Percentiles rank a stretch among this genome's conserved stretches.
These are phyloP conservation scores for Daldinia bambusicola DNA, from an alignment of 495 filamentous ascomycete genomes.

Conservation along the genomic window DNA sequence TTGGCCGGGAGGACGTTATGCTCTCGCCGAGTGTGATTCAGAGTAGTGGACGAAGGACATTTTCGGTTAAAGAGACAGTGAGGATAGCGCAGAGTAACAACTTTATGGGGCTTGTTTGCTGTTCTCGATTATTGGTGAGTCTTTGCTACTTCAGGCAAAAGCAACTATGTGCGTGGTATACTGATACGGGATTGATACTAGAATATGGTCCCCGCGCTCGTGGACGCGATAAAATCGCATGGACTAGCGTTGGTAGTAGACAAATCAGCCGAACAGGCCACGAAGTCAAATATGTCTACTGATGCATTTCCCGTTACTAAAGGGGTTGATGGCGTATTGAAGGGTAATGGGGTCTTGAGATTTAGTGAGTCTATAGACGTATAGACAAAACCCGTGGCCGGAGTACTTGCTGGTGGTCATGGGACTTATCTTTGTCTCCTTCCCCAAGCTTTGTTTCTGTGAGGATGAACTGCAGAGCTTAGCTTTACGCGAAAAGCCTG, in stretches of 20 bases:
- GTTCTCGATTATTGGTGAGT: slow-evolving; percentile 81
- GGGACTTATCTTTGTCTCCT: neutral
- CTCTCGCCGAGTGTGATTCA: slow-evolving; percentile 55
- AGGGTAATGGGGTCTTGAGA: slow-evolving; percentile 82
- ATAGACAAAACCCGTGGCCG: slow-evolving; percentile 54
- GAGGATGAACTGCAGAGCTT: slow-evolving; percentile 8
- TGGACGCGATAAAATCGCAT: slow-evolving; percentile 92
- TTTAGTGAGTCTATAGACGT: slow-evolving; percentile 97
- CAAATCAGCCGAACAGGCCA: slow-evolving; percentile 65
- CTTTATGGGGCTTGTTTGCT: slow-evolving; percentile 96
- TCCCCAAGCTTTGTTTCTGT: neutral
- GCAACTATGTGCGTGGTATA: neutral
- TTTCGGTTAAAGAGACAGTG: slow-evolving; percentile 93
- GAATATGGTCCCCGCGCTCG: slow-evolving; percentile 91
- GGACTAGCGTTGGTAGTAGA: slow-evolving; percentile 94
- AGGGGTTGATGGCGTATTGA: slow-evolving; percentile 88
- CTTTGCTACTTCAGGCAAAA: neutral
- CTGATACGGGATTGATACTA: slow-evolving; percentile 51
- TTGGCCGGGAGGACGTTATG: slow-evolving; percentile 67
- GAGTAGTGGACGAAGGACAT: slow-evolving; percentile 74
- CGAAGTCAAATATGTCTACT: slow-evolving; percentile 41
- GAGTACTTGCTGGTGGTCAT: slow-evolving; percentile 3
- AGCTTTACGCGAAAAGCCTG: neutral
- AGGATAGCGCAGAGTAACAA: slow-evolving; percentile 95
- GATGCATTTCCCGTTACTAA: slow-evolving; percentile 61